Base-by-base conservation (phyloP, 1,284 basidiomycete genomes). In the Earliella scabrosa region DNA sequence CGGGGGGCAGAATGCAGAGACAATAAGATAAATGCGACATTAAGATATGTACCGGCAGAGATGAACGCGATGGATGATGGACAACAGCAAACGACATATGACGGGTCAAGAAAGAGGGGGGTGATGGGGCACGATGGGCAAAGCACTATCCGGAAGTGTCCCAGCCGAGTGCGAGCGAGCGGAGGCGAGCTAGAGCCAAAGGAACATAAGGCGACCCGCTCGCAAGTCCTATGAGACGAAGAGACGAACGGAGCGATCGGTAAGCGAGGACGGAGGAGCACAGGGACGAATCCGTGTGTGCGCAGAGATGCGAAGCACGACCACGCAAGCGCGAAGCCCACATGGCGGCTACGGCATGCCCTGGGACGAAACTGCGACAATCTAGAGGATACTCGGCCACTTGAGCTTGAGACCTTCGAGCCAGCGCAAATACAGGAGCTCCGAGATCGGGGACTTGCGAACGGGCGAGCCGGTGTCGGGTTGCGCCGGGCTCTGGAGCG, bases 371-470 rank as follows among this genome's bases (percentile, higher is more conserved):
- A 23, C 4, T 18, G 2, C 14, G 39, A 24, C 39, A n/a, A n/a
- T n/a, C 54, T 75, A 88, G 58, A 87, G 72, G 52, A 90, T 78
- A 66, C 79, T 90, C 4, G 92, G 91, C 93, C 93, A 94, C 70
- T 93, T 94, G 67, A 94, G 77, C 74, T 86, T 88, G 51, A 97
- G 74, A 2, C 94, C 95, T 68, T 98, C 93, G 24, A 98, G 77
- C 96, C 96, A 98, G 45, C 97, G 85, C 79, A 96, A 90, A 71
- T 98, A 98, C 26, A 98, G 77, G 61, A 98, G 79, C 70, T 98
- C 95, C 18, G 95, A 90, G 36, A 98, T 95, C 2, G 95, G 95
- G 20, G 88, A 90, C 69, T 87, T 89, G 59, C 82, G 78, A 41
- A 75, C 66, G 10, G 78, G 74, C 11, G 72, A 64, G 4, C 70